Evolutionary conservation across 192 early-diverging fungal genomes (phyloP), one percentile per base, ranked within the genome.

Genomic region (Coemansia sp.): DNA sequence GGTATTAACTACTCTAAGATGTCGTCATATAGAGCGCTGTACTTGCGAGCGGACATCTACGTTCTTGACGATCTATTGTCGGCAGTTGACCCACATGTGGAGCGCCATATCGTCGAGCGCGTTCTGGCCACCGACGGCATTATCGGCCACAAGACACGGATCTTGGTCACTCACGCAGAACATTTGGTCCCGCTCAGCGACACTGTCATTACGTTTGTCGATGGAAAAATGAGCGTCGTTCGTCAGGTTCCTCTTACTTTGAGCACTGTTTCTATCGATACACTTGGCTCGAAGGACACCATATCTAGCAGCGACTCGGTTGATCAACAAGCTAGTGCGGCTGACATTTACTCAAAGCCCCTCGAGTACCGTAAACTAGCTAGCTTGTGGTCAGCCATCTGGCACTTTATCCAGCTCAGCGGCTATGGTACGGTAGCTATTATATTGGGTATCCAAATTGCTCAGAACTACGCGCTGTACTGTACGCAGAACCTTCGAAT

Each of bases 31-130:
- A 85, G 92, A 57, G 89, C 90, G 0, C 59, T 89, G n/a, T 91
- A 91, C 63, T 47, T 74, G 28, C 69, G 87, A 13, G 87, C 88
- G 1, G 89, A 93, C 60, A 63, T 91, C 3, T 86, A 87, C 50
- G 66, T 92, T 4, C 68, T 94, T 13, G 92, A 93, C 63, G 91
- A 94, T 61, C 77, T 89, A 8, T 73, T 92, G 14, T 78, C 89
- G 8, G 91, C 92, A 5, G 89, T 90, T 3, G 89, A 88, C 63
- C 88, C 87, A 1, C 86, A 82, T 50, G 88, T 89, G 2, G 87
- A 82, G 21, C 82, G 85, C 3, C 84, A 84, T 11, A 67, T 90
- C 5, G 83, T 90, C 32, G 80, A 90, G 28, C 38, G 81, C 58
- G 69, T 85, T 63, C 32, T 86, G 68, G 63, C 49, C 0, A 42